These are phyloP conservation scores for Emericellopsis terricola DNA, from an alignment of 495 filamentous ascomycete genomes.

Conservation along the genomic window DNA sequence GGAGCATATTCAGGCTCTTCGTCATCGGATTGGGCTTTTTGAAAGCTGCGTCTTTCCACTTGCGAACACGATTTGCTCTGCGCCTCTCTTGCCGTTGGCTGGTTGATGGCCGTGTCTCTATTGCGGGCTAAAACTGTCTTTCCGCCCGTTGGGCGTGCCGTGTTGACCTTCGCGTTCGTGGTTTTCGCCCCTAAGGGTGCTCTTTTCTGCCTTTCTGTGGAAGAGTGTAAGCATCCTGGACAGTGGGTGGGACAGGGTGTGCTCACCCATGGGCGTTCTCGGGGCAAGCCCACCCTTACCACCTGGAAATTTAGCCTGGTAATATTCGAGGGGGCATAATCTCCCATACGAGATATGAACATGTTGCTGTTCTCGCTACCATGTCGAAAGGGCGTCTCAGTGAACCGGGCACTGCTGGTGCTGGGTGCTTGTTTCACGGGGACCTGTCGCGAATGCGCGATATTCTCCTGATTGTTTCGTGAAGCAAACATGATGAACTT, in stretches of 20 bases:
- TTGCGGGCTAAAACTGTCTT: too few relatives aligned
- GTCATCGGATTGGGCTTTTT: slow-evolving; percentile 14
- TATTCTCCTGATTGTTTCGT: slow-evolving; percentile 74
- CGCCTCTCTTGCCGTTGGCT: slow-evolving; percentile 15
- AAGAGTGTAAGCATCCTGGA: too few relatives aligned
- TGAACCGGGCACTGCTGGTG: slow-evolving; percentile 56
- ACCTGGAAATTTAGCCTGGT: too few relatives aligned
- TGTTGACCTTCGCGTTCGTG: slow-evolving; percentile 76
- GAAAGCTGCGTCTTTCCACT: not conserved
- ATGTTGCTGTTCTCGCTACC: too few relatives aligned
- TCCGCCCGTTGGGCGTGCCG: slow-evolving; percentile 31
- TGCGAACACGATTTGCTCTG: slow-evolving; percentile 3
- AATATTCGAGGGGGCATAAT: too few relatives aligned
- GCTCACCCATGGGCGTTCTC: too few relatives aligned
- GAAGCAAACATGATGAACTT: slow-evolving; percentile 49
- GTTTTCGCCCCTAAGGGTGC: slow-evolving; percentile 86
- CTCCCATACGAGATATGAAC: too few relatives aligned
- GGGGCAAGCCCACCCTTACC: too few relatives aligned
- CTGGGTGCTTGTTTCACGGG: slow-evolving; percentile 55
- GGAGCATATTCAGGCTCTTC: slow-evolving; percentile 41
- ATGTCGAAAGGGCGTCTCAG: slow-evolving; percentile 79
- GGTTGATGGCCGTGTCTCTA: slow-evolving; percentile 16
- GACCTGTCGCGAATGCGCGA: slow-evolving; percentile 53
- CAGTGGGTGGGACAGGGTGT: too few relatives aligned
- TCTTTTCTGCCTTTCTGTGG: slow-evolving; percentile 45